Conservation (phyloP, 805 yeast genomes). For the Scheffersomyces ergatensis region DNA sequence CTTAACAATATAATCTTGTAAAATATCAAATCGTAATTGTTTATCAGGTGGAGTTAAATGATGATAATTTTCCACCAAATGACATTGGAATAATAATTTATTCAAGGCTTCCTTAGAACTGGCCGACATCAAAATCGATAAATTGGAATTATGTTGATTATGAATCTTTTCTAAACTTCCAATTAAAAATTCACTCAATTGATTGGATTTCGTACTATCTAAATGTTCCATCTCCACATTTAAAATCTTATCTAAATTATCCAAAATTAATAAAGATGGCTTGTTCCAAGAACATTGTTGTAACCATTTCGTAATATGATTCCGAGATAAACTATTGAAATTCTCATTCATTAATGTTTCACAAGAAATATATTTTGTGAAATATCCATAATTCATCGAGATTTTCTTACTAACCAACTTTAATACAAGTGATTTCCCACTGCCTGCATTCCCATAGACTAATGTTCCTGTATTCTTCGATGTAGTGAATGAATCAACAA, state of each 20-base stretch:
- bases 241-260: slow-evolving; percentile 71
- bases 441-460: slow-evolving; percentile 72
- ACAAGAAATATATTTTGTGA: slow-evolving; percentile 50
- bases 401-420: slow-evolving; percentile 40
- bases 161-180: slow-evolving; percentile 41
- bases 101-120: slow-evolving; percentile 66
- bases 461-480: slow-evolving; percentile 54
- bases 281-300: slow-evolving; percentile 68
- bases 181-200: slow-evolving; percentile 60
- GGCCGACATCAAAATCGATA: slow-evolving; percentile 62
- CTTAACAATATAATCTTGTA: slow-evolving; percentile 36
- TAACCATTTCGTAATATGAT: slow-evolving; percentile 41
- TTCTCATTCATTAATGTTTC: slow-evolving; percentile 57
- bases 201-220: slow-evolving; percentile 61
- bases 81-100: slow-evolving; percentile 58
- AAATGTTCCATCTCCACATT: slow-evolving; percentile 62
- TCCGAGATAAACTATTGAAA: slow-evolving; percentile 42
- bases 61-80: slow-evolving; percentile 62
- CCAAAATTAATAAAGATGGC: slow-evolving; percentile 73
- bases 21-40: slow-evolving; percentile 48
- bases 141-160: slow-evolving; percentile 41
- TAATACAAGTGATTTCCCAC: slow-evolving; percentile 71
- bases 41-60: slow-evolving; percentile 70
- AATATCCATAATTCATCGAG: slow-evolving; percentile 37
- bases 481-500: slow-evolving; percentile 39